Evolutionary conservation across 352 stramenopile genomes (phyloP), one percentile per base, ranked within the genome.

Genomic region (Globisporangium splendens): DNA sequence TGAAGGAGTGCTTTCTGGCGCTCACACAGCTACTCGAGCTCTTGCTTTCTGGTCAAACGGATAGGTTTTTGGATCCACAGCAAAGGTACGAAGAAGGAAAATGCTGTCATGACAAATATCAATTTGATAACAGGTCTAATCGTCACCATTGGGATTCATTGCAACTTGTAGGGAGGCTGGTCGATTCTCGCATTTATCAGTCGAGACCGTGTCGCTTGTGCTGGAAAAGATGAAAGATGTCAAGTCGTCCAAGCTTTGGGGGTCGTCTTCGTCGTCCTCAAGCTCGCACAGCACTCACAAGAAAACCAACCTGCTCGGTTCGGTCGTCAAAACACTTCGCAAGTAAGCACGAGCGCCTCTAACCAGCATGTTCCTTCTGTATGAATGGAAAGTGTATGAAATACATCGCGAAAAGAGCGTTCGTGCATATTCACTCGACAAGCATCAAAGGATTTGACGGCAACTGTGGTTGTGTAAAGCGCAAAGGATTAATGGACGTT

Each of bases 181-280:
- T 35, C 90, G 88, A 56, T 89, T 84, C 50, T 77, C 80, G 6
- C 80, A 91, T 48, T 48, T 93, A 18, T 85, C 77, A 8, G 69
- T 74, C 5, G 83, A 89, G 17, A 89, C 69, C 2, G 78, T 93
- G n/a, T 68, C 76, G 0, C 71, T 67, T 1, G 74, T 93, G 28
- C 67, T 81, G 6, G 78, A 78, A n/a, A 93, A 93, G 56, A 72
- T 89, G 65, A 90, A 90, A 49, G 80, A 87, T 48, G 47, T 60
- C 13, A 90, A 90, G 43, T 68, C 66, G 3, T 86, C 74, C 8
- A 77, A 75, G 46, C 72, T 73, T 0, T 87, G 76, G 79, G 77
- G 75, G 13, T 69, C 55, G 0, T 81, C 74, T 4, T 35, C 28
- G 12, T 69, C 55, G 22, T 72, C 61, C 5, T 63, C 65, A 10